These are phyloP conservation scores for Allium sativum DNA, from an alignment of 106 monocot species.

Conservation along the genomic window DNA sequence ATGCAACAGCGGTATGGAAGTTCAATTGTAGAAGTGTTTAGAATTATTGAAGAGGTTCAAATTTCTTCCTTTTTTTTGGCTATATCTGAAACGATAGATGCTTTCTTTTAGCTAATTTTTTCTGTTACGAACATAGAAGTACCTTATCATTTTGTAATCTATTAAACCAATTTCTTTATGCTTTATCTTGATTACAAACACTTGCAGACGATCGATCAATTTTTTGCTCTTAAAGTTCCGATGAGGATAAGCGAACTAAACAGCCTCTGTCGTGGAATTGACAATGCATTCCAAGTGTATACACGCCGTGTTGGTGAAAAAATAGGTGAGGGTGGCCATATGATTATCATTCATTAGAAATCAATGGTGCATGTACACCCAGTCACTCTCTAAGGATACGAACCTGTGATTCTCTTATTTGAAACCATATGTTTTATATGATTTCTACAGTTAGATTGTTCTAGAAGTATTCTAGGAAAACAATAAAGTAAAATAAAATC, in stretches of 20 bases:
- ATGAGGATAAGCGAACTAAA: constrained; percentile 76
- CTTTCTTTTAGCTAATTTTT: not conserved
- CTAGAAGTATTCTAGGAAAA: no score
- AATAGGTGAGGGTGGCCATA: constrained; percentile 36
- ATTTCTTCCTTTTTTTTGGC: not conserved
- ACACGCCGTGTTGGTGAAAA: constrained; percentile 47
- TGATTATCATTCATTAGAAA: not conserved
- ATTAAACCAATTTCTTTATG: not conserved
- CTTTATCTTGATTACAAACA: not conserved
- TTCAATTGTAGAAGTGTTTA: constrained; percentile 90
- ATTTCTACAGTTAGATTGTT: no score
- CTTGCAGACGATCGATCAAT: constrained; percentile 87
- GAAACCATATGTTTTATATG: no score
- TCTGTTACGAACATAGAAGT: not conserved
- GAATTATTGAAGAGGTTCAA: constrained; percentile 89
- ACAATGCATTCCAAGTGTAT: constrained; percentile 90
- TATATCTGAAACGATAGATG: not conserved
- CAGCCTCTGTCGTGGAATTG: constrained; percentile 68
- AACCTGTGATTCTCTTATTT: no score
- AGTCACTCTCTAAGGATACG: no score
- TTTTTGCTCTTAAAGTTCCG: constrained; percentile 90
- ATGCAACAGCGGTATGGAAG: constrained; percentile 80
- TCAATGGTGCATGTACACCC: no score
- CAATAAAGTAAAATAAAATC: no score
- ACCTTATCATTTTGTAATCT: not conserved